A percentile compares a stretch with the other conserved stretches of the same genome.
Conservation (phyloP, 1,139 yeast species). For the Starmera stellimalicola region DNA sequence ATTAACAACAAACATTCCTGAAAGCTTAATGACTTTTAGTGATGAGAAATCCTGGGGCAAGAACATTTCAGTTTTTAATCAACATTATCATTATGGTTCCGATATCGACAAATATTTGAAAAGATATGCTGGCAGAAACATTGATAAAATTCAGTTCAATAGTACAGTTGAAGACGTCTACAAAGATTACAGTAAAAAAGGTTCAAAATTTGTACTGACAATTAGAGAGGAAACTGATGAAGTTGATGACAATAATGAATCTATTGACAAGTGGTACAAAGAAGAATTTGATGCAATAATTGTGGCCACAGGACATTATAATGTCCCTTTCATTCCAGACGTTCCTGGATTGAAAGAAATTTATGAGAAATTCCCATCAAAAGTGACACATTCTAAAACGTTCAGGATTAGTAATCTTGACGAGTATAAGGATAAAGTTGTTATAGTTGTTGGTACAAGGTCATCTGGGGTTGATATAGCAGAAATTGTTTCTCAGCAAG, state of each 20-base stretch:
- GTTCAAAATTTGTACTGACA: constrained; percentile 25
- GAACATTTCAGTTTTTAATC: constrained; percentile 10
- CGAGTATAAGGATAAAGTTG: constrained; percentile 24
- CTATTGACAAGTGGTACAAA: constrained; percentile 26
- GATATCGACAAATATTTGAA: constrained; percentile 28
- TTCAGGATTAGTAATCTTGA: constrained; percentile 20
- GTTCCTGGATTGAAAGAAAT: constrained; percentile 33
- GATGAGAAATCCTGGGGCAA: constrained; percentile 28
- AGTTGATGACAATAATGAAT: constrained; percentile 13
- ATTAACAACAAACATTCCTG: constrained; percentile 33
- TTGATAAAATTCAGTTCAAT: constrained; percentile 20
- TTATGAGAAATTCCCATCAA: constrained; percentile 21
- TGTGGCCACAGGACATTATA: constrained; percentile 47
- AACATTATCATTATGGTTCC: constrained; percentile 19
- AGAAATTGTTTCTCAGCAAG: constrained; percentile 11
- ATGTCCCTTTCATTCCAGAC: constrained; percentile 39
- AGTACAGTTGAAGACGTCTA: constrained; percentile 33
- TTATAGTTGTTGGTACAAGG: constrained; percentile 34
- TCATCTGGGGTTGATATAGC: constrained; percentile 36
- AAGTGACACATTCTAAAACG: constrained; percentile 31
- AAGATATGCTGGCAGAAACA: constrained; percentile 25
- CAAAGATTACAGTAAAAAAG: constrained; percentile 13
- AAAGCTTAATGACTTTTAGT: constrained; percentile 36
- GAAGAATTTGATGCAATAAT: constrained; percentile 40
- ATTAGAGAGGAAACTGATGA: constrained; percentile 16